A percentile compares a stretch with the other conserved stretches of the same genome.
phyloP scores from a whole-genome alignment of 1,284 basidiomycete species.

The Farysia itapuensis region DNA sequence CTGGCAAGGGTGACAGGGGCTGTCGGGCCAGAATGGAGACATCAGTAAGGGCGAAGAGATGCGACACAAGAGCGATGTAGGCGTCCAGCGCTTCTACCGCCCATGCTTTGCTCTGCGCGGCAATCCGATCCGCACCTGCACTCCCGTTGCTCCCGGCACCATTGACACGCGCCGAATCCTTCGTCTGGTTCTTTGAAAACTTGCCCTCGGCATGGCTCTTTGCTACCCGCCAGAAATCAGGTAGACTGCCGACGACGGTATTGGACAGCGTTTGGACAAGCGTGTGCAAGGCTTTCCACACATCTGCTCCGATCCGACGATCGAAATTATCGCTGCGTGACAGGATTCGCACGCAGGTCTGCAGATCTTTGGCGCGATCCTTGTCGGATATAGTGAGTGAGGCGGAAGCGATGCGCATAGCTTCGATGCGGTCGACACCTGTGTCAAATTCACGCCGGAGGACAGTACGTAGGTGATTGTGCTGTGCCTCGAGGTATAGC shows the following conservation, averaged over 20 bases:
- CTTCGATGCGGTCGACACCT: slow-evolving; percentile 21
- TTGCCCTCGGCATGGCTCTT: slow-evolving; percentile 77
- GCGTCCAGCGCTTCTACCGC: slow-evolving; percentile 83
- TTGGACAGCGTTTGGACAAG: slow-evolving; percentile 65
- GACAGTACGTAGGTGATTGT: slow-evolving; percentile 77
- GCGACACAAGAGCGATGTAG: slow-evolving; percentile 81
- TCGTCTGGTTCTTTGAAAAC: slow-evolving; percentile 17
- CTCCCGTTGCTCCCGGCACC: too few relatives aligned
- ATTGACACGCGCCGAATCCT: too few relatives aligned
- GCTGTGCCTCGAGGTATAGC: slow-evolving; percentile 91
- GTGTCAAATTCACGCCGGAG: slow-evolving; percentile 72
- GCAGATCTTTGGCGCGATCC: slow-evolving; percentile 63
- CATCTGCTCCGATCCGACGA: slow-evolving; percentile 27
- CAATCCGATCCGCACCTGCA: slow-evolving; percentile 66
- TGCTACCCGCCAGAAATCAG: slow-evolving; percentile 91
- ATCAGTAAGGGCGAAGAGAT: slow-evolving; percentile 82
- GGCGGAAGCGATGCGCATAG: slow-evolving; percentile 3
- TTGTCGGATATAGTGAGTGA: slow-evolving; percentile 66
- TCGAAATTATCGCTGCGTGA: slow-evolving; percentile 30
- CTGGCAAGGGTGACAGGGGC: slow-evolving; percentile 64
- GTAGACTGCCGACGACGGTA: slow-evolving; percentile 68
- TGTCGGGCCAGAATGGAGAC: slow-evolving; percentile 67
- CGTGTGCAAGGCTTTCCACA: slow-evolving; percentile 77
- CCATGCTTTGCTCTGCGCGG: slow-evolving; percentile 84
- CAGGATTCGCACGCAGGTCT: slow-evolving; percentile 52